A percentile compares a stretch with the other conserved stretches of the same genome.
Evolutionary conservation across 139 green algal genomes (phyloP).

Genomic region (Chlamydomonas incerta): DNA sequence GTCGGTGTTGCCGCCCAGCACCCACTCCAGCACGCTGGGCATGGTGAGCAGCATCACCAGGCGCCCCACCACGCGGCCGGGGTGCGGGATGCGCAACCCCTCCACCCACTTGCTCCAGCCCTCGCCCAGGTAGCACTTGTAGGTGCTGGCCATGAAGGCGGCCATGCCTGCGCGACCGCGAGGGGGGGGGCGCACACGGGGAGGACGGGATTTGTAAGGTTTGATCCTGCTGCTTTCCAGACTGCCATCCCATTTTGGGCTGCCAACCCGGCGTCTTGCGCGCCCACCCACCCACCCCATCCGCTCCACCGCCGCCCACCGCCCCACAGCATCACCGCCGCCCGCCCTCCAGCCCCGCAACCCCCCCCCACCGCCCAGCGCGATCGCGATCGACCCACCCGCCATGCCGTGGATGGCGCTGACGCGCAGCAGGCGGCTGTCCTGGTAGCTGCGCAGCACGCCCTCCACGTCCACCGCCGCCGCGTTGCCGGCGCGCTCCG

Average conservation of each 20-base stretch:
- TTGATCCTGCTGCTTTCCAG: too few species aligned
- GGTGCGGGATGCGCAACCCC: constrained; percentile 93
- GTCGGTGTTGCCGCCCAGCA: constrained; percentile 85
- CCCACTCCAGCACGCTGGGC: constrained; percentile 84
- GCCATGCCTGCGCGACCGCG: constrained; percentile 76
- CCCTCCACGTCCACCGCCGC: not conserved
- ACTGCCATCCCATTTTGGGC: too few species aligned
- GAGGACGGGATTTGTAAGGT: too few species aligned
- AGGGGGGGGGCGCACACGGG: too few species aligned
- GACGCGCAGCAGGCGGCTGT: constrained; percentile 78
- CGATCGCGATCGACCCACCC: not conserved
- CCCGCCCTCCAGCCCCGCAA: too few species aligned
- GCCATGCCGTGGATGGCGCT: constrained; percentile 93
- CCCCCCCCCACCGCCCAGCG: too few species aligned
- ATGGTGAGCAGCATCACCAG: constrained; percentile 85
- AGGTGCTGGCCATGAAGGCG: constrained; percentile 86
- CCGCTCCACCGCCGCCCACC: too few species aligned
- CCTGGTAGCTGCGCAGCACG: constrained; percentile 69
- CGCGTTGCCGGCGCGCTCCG: not conserved
- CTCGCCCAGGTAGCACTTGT: constrained; percentile 87
- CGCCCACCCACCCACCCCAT: too few species aligned
- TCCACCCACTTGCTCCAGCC: constrained; percentile 59
- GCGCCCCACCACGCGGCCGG: constrained; percentile 82
- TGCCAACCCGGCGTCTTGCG: too few species aligned
- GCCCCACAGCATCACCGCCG: too few species aligned